A percentile compares a stretch with the other conserved stretches of the same genome.
These are phyloP conservation scores for Candida tetrigidarum DNA, from an alignment of 1,139 yeast species.

Conservation along the genomic window DNA sequence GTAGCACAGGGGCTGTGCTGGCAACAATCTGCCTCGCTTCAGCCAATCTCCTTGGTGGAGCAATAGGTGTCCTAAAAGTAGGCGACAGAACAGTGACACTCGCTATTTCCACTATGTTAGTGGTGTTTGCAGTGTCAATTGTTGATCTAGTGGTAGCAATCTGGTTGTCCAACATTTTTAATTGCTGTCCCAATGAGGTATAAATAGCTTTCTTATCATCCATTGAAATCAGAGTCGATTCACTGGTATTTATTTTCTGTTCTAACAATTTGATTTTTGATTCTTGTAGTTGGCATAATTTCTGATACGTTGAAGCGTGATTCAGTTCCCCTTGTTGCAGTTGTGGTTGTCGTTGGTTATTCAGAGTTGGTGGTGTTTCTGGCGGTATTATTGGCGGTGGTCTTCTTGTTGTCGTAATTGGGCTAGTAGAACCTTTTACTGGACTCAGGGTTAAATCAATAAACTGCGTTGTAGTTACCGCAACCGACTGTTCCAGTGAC, in stretches of 20 bases:
- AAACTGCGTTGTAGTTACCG: neutral
- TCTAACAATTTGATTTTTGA: slow-evolving; percentile 30
- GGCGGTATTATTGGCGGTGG: slow-evolving; percentile 7
- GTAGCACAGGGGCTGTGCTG: slow-evolving; percentile 10
- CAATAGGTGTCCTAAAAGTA: slow-evolving; percentile 10
- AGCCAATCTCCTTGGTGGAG: slow-evolving; percentile 10
- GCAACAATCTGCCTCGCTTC: slow-evolving; percentile 17
- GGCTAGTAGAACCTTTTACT: neutral
- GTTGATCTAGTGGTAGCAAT: slow-evolving; percentile 1
- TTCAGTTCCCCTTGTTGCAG: neutral
- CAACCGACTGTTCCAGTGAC: neutral
- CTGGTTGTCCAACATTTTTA: slow-evolving; percentile 18
- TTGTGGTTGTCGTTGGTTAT: slow-evolving; percentile 4
- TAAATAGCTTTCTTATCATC: slow-evolving; percentile 36
- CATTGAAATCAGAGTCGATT: slow-evolving; percentile 39
- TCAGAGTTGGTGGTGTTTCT: neutral
- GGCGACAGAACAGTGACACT: slow-evolving; percentile 5
- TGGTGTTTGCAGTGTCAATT: neutral
- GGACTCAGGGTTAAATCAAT: slow-evolving; percentile 8
- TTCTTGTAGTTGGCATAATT: slow-evolving; percentile 24
- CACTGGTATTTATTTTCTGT: slow-evolving; percentile 31
- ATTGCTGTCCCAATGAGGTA: slow-evolving; percentile 24
- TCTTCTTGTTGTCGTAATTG: neutral
- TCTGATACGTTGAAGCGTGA: neutral
- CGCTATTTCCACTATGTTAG: slow-evolving; percentile 2